Base-by-base conservation (phyloP, 768 basidiomycete species). In the Saitozyma sp. region DNA sequence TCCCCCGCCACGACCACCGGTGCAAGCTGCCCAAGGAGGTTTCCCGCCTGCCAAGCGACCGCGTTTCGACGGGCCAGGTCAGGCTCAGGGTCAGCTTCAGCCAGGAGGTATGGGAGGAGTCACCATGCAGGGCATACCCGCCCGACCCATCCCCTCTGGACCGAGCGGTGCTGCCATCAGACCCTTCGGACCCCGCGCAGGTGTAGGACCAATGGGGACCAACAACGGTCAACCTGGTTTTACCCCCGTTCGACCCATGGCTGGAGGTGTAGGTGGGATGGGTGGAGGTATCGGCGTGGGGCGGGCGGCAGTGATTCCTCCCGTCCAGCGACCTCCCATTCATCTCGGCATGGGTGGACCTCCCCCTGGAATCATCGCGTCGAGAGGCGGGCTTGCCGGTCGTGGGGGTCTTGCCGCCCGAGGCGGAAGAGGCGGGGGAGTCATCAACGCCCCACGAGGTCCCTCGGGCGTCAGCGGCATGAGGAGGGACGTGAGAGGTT, bases 11-110 rank as follows among this genome's bases (percentile, higher is more conserved):
- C 10, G 49, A 50, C 16, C 37, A 58, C 45, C 62, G 16, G 20
- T 62, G 19, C 55, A 58, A 49, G 46, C 41, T 19, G 14, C 14
- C 14, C 89, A 89, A 69, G 88, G 91, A 73, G 82, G 88, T 6
- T 71, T 76, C 59, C 93, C 93, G 9, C 92, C 93, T 3, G 92
- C 92, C 1, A 96, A 96, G 78, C 83, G 93, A 57, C 91, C 88
- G 69, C 85, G 92, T 49, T 93, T 93, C 73, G 93, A 95, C 75
- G 88, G 87, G 6, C 89, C 89, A 1, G 68, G 71, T 16, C 42
- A 17, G 45, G 45, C 2, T 5, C 29, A 29, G 29, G 29, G 29
- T 29, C 29, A 29, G 29, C 29, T 29, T 29, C 29, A 29, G 29
- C 29, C 29, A 29, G 29, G 29, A 29, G 29, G 29, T 29, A 29